phyloP scores from a whole-genome alignment of 139 green algal species.

The Picochlorum sp. region DNA sequence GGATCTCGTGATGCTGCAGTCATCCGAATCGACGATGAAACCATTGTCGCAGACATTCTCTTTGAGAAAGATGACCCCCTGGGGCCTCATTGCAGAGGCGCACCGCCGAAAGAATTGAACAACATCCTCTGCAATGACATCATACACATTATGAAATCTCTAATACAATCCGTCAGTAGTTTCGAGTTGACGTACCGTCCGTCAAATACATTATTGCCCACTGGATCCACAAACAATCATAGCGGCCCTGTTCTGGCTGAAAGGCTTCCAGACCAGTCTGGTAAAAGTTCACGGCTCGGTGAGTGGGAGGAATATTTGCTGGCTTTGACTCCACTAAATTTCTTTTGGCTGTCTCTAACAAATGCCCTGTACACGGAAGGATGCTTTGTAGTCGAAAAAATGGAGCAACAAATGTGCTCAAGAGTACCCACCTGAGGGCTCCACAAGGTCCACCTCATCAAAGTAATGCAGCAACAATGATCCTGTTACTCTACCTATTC shows the following conservation, averaged over 20 bases:
- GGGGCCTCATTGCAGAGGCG: conserved; percentile 45
- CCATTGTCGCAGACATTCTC: conserved; percentile 82
- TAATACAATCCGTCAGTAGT: too few species aligned
- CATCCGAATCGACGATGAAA: conserved; percentile 87
- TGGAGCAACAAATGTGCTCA: too few species aligned
- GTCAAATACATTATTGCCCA: conserved; percentile 89
- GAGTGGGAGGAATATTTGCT: conserved; percentile 10
- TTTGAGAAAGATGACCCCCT: conserved; percentile 86
- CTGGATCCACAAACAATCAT: conserved; percentile 78
- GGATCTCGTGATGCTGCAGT: conserved; percentile 73
- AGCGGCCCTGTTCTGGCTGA: conserved; percentile 36
- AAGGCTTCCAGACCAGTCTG: conserved; percentile 52
- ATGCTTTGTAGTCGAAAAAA: too few species aligned
- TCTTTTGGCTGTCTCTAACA: conserved; percentile 45
- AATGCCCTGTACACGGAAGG: background rate
- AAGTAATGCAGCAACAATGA: conserved; percentile 83
- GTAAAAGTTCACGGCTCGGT: conserved; percentile 33
- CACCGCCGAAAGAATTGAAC: conserved; percentile 64
- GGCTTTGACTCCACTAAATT: background rate
- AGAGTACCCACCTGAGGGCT: conserved; percentile 43
- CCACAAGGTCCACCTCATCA: conserved; percentile 79
- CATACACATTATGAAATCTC: too few species aligned
- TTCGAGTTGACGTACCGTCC: conserved; percentile 47
- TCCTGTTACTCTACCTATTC: conserved; percentile 80
- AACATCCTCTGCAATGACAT: conserved; percentile 42